Evolutionary conservation across 140 eudicot genomes (phyloP).

Genomic region (Erigeron philadelphicus): DNA sequence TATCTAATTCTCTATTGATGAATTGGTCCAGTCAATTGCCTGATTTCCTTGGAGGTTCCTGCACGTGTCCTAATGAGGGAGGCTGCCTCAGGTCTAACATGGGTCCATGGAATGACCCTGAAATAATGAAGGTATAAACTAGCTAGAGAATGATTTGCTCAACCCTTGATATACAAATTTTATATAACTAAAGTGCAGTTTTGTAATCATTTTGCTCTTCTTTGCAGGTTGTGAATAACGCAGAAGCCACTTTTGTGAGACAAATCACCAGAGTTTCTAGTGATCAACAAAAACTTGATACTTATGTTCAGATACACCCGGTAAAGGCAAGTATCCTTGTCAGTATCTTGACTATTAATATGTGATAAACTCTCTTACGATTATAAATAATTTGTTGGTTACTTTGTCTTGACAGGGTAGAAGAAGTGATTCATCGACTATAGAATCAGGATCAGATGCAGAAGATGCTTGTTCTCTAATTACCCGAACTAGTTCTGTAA

Average conservation of each 20-base stretch:
- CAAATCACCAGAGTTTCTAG: constrained; percentile 44
- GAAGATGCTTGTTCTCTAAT: constrained; percentile 46
- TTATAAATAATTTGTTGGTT: constrained; percentile 3
- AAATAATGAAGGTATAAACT: constrained; percentile 67
- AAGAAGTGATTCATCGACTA: constrained; percentile 36
- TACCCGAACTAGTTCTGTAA: constrained; percentile 31
- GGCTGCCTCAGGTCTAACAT: constrained; percentile 78
- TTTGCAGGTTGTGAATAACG: constrained; percentile 54
- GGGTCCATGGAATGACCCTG: constrained; percentile 96
- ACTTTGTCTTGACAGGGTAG: constrained; percentile 44
- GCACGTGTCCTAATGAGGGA: constrained; percentile 63
- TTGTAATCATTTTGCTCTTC: neutral
- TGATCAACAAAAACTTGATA: constrained; percentile 46
- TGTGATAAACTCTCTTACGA: neutral
- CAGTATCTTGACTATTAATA: neutral
- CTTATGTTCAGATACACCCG: constrained; percentile 46
- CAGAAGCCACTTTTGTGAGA: constrained; percentile 53
- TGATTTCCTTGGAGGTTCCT: constrained; percentile 87
- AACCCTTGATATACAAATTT: neutral
- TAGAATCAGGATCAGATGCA: constrained; percentile 48
- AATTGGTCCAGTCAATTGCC: constrained; percentile 64
- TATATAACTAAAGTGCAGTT: neutral
- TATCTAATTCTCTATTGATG: constrained; percentile 4
- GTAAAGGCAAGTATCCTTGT: constrained; percentile 38
- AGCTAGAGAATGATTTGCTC: neutral